Percentiles rank a stretch among this genome's conserved stretches.
Conservation (phyloP, 2,329 filamentous ascomycete species). For the Paramyrothecium sp. region DNA sequence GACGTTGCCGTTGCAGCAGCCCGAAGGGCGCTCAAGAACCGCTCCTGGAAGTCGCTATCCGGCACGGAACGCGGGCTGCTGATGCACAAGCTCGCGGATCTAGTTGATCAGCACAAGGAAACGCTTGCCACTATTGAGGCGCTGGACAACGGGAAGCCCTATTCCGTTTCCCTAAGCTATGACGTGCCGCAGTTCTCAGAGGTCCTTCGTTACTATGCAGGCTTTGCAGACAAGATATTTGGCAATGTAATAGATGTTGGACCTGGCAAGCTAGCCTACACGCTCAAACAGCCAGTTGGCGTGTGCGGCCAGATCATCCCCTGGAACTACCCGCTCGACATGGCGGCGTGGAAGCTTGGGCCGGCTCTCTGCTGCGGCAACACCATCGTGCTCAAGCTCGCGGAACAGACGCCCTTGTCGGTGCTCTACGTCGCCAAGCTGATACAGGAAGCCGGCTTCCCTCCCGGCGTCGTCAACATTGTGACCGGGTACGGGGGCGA, state of each 20-base stretch:
- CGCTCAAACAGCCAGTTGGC: conserved; percentile 72
- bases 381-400: conserved; percentile 57
- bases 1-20: conserved; percentile 69
- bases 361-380: conserved; percentile 60
- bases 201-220: conserved; percentile 72
- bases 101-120: conserved; percentile 63
- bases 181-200: conserved; percentile 52
- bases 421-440: conserved; percentile 61
- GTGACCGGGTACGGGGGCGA: conserved; percentile 64
- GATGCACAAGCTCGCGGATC: conserved; percentile 67
- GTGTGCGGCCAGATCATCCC: conserved; percentile 77
- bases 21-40: conserved; percentile 63
- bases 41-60: conserved; percentile 67
- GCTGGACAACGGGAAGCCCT: conserved; percentile 81
- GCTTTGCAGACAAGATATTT: conserved; percentile 77
- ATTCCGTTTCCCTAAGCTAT: conserved; percentile 60
- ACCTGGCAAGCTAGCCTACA: conserved; percentile 72
- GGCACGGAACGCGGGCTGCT: conserved; percentile 66
- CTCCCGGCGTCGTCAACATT: conserved; percentile 70
- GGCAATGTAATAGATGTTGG: conserved; percentile 75
- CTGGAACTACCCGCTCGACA: conserved; percentile 78
- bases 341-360: conserved; percentile 59
- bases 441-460: conserved; percentile 69
- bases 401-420: conserved; percentile 60
- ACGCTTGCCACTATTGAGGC: conserved; percentile 58